These are phyloP conservation scores for Gaillardinia entomophila DNA, from an alignment of 805 yeast species.

Conservation along the genomic window DNA sequence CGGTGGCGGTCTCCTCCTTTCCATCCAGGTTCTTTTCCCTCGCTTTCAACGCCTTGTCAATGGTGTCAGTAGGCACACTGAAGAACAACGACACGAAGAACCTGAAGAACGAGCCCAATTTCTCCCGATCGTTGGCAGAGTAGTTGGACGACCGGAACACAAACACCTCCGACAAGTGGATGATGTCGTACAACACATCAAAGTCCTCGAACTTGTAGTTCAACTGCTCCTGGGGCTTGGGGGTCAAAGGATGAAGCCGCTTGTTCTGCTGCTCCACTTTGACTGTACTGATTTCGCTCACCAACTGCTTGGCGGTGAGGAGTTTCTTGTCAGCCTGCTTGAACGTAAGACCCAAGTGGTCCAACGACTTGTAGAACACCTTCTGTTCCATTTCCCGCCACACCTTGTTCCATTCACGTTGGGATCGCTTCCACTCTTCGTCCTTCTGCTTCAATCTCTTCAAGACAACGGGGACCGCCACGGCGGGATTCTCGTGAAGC, in stretches of 20 bases:
- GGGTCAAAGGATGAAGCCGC: conserved; percentile 78
- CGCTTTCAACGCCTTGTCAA: conserved; percentile 34
- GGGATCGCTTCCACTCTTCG: conserved; percentile 98
- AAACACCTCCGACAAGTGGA: conserved; percentile 60
- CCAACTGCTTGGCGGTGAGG: conserved; percentile 81
- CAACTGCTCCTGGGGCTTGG: conserved; percentile 74
- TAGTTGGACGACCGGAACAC: conserved; percentile 66
- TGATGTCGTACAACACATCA: conserved; percentile 67
- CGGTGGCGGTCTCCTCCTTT: conserved; percentile 8
- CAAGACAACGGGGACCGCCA: conserved; percentile 90
- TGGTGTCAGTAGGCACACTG: conserved; percentile 44
- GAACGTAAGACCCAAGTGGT: conserved; percentile 92
- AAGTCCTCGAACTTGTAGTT: conserved; percentile 59
- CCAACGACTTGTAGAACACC: conserved; percentile 87
- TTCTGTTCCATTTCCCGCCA: conserved; percentile 99
- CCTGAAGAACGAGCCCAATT: conserved; percentile 63
- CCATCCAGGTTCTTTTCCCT: conserved; percentile 6
- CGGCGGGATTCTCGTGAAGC: conserved; percentile 88
- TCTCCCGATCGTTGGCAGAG: conserved; percentile 75
- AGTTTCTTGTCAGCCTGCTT: conserved; percentile 94
- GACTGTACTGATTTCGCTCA: conserved; percentile 87
- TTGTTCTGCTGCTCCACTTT: conserved; percentile 89
- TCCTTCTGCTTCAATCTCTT: conserved; percentile 94
- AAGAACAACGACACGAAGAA: conserved; percentile 72
- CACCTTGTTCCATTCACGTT: conserved; percentile 96